Evolutionary conservation across 108 stramenopile genomes (phyloP), one percentile per base, ranked within the genome.

Genomic region (Pseudonitzschia pungens): DNA sequence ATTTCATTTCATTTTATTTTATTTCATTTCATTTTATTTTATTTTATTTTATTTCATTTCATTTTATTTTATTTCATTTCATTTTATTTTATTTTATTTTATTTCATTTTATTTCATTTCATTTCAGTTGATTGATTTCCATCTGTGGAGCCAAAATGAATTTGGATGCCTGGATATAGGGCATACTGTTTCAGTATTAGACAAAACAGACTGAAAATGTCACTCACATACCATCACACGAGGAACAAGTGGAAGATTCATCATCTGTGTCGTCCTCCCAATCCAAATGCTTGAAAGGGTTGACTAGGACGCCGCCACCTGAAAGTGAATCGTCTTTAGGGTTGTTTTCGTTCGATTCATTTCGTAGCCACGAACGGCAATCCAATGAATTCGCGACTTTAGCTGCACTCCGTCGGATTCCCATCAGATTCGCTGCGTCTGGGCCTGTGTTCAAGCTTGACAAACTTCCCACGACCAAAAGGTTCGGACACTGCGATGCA

Each of bases 381-480:
- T 78, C 80, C 62, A 89, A 32, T 9, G 78, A 42, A 59, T 82
- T 80, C 5, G 89, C 76, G 40, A 86, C 83, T 24, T 84, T 71
- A 7, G 80, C 65, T 28, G 90, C 86, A 64, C 81, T 86, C 29
- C 90, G 75, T 27, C 84, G 69, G 44, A 85, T 85, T 27, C 90
- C 90, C 87, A 87, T 88, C 8, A 89, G 59, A 79, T 92, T 92
- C 18, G 68, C 86, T 16, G 81, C 84, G 74, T 88, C 90, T 0
- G 90, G 90, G 2, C 90, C 90, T 12, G 80, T 70, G 63, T 87
- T 83, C 22, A 92, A 77, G 22, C 53, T 51, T 42, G 81, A 83
- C 57, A 92, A 56, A 1, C 76, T 73, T 28, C 90, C 87, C 14
- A 86, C 83, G 1, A 89, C 86, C 70, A 79, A 87, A 27, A 87